Evolutionary conservation across 176 grass and related monocot species (phyloP).

Genomic region (Pontederia paniculata): DNA sequence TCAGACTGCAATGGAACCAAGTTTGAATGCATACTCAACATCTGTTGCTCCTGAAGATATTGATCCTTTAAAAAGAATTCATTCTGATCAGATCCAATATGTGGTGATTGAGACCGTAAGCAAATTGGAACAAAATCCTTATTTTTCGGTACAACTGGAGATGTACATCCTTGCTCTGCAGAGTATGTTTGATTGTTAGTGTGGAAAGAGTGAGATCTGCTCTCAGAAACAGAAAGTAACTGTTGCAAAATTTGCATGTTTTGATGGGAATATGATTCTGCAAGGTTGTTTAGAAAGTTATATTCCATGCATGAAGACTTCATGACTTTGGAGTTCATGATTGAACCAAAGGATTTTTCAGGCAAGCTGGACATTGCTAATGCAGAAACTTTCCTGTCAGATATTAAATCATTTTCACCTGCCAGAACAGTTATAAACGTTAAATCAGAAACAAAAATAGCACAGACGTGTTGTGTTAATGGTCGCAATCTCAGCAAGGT

Average conservation of each 20-base stretch:
- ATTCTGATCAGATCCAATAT: neutral
- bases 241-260: constrained; percentile 7
- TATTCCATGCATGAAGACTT: constrained; percentile 11
- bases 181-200: neutral
- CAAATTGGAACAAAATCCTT: neutral
- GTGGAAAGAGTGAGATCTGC: neutral
- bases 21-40: neutral
- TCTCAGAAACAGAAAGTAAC: neutral
- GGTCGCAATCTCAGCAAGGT: neutral
- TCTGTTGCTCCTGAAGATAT: neutral
- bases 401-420: constrained; percentile 30
- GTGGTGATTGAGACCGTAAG: neutral
- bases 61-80: neutral
- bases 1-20: neutral
- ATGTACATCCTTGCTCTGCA: neutral
- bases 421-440: constrained; percentile 13
- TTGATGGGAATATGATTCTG: constrained; percentile 8
- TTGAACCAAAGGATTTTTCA: constrained; percentile 26
- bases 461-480: neutral
- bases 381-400: constrained; percentile 26
- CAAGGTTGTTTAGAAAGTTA: neutral
- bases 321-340: constrained; percentile 22
- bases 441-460: constrained; percentile 13
- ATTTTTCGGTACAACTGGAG: neutral
- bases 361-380: constrained; percentile 30